Conservation (phyloP, 768 basidiomycete genomes). For the Suillus bovinus region DNA sequence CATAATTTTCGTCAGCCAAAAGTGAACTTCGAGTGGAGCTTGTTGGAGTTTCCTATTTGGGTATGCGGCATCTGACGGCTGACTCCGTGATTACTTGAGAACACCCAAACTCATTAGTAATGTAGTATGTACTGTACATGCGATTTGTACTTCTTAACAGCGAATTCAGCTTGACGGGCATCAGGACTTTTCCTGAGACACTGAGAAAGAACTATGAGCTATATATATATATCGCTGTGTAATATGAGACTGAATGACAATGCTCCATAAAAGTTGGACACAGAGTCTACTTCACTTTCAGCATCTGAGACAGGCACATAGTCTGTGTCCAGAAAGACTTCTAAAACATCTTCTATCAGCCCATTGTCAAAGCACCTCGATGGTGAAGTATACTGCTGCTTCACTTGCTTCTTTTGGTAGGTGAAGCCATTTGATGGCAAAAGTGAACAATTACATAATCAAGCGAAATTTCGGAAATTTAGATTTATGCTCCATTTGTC, state of each 20-base stretch:
- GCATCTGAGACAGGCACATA: neutral
- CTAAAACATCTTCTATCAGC: neutral
- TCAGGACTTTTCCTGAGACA: too few relatives aligned
- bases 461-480: neutral
- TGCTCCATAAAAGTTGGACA: neutral
- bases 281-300: neutral
- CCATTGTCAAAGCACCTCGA: neutral
- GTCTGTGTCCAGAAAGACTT: neutral
- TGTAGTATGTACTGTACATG: too few relatives aligned
- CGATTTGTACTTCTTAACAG: too few relatives aligned
- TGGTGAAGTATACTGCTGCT: neutral
- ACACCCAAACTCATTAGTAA: too few relatives aligned
- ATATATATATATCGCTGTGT: too few relatives aligned
- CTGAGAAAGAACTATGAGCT: too few relatives aligned
- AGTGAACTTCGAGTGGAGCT: too few relatives aligned
- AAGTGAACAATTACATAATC: neutral
- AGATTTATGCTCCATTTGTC: neutral
- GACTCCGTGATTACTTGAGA: too few relatives aligned
- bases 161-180: too few relatives aligned
- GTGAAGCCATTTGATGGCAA: neutral
- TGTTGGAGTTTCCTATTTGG: too few relatives aligned
- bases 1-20: too few relatives aligned
- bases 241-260: neutral
- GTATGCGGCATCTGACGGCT: too few relatives aligned
- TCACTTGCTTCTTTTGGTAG: neutral